phyloP scores from a whole-genome alignment of 805 yeast genomes.

The Maudiozyma turicensis region DNA sequence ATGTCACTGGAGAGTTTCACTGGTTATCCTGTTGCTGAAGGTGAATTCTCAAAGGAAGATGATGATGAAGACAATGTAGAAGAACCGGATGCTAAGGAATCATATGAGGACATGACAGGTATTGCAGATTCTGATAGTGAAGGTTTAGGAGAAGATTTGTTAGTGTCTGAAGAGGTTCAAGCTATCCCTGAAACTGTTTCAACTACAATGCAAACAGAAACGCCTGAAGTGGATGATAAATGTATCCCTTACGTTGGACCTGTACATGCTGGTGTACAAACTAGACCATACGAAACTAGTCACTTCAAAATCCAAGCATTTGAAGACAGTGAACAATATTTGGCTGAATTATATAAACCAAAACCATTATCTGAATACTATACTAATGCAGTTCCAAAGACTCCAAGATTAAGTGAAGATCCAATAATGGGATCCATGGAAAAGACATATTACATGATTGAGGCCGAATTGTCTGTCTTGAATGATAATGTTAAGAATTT shows the following conservation, averaged over 20 bases:
- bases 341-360: conserved; percentile 21
- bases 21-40: not conserved
- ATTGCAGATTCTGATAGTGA: conserved; percentile 14
- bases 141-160: not conserved
- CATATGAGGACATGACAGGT: conserved; percentile 18
- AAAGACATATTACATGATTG: conserved; percentile 17
- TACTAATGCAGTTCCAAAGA: conserved; percentile 13
- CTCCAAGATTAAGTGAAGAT: conserved; percentile 7
- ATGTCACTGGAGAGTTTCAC: not conserved
- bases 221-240: conserved; percentile 2
- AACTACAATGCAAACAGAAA: conserved; percentile 9
- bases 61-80: not conserved
- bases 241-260: conserved; percentile 12
- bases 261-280: conserved; percentile 1
- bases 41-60: not conserved
- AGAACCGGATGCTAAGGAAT: conserved; percentile 4
- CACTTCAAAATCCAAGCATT: conserved; percentile 20
- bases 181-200: not conserved
- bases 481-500: conserved; percentile 24
- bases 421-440: conserved; percentile 18
- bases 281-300: conserved; percentile 1
- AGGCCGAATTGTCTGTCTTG: conserved; percentile 29
- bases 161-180: not conserved
- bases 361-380: conserved; percentile 12
- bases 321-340: conserved; percentile 28